phyloP scores from a whole-genome alignment of 2,329 filamentous ascomycete species.

The Pyrenochaeta sp. region DNA sequence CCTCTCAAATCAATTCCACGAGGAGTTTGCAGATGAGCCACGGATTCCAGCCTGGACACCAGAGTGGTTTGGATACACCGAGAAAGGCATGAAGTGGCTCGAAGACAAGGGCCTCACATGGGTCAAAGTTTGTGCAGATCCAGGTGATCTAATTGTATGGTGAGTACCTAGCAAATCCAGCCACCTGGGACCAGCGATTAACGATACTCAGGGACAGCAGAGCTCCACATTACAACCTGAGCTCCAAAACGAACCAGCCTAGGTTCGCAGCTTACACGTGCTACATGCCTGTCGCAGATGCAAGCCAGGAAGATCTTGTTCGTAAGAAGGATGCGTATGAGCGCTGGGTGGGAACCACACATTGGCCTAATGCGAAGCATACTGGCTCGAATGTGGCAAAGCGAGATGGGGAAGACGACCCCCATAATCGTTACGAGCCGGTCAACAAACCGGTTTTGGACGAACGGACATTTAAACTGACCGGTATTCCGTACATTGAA shows the following conservation, averaged over 20 bases:
- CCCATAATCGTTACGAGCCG: slow-evolving; percentile 49
- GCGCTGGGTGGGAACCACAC: slow-evolving; percentile 34
- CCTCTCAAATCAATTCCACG: slow-evolving; percentile 41
- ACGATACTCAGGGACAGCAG: no score
- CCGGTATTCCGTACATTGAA: slow-evolving; percentile 60
- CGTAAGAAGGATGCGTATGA: slow-evolving; percentile 37
- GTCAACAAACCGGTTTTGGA: slow-evolving; percentile 51
- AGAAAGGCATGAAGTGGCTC: slow-evolving; percentile 52
- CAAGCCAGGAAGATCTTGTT: slow-evolving; percentile 41
- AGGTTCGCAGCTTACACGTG: slow-evolving; percentile 46
- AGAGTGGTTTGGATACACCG: slow-evolving; percentile 46
- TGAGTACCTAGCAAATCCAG: no score
- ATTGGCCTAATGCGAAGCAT: slow-evolving; percentile 46
- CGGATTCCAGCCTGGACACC: slow-evolving; percentile 39
- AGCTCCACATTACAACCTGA: slow-evolving; percentile 47
- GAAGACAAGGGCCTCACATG: slow-evolving; percentile 48
- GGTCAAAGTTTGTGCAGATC: slow-evolving; percentile 51
- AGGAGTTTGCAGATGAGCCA: slow-evolving; percentile 29
- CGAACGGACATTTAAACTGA: slow-evolving; percentile 56
- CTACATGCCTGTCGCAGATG: slow-evolving; percentile 47
- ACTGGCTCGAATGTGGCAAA: slow-evolving; percentile 43
- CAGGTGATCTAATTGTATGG: slow-evolving; percentile 56
- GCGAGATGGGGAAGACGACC: slow-evolving; percentile 38
- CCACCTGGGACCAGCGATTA: no score
- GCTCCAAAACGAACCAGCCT: slow-evolving; percentile 33